Evolutionary conservation across 176 grass and related monocot genomes (phyloP).

Genomic region (Bonia amplexicaulis): DNA sequence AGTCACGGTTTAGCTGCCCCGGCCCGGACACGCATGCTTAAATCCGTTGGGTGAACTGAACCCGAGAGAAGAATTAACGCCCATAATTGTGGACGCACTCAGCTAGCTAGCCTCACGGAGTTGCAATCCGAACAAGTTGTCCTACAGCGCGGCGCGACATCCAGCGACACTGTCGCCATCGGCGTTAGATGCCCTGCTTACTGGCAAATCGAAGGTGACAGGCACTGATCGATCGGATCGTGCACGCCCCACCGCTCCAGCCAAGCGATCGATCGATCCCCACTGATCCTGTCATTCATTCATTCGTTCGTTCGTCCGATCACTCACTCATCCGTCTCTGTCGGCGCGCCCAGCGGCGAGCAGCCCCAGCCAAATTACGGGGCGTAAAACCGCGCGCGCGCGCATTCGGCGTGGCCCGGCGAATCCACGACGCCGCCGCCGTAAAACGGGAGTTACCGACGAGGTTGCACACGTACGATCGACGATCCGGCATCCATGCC

Average conservation of each 20-base stretch:
- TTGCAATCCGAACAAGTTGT: neutral
- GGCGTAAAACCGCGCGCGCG: constrained; percentile 12
- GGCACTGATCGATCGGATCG: neutral
- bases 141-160: neutral
- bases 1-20: neutral
- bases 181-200: constrained; percentile 25
- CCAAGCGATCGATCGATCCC: neutral
- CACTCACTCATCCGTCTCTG: too few species aligned
- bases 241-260: constrained; percentile 5
- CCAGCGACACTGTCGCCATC: constrained; percentile 23
- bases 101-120: neutral
- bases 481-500: neutral
- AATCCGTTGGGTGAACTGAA: neutral
- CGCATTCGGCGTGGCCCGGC: neutral
- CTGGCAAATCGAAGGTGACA: constrained; percentile 18
- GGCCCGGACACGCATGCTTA: neutral
- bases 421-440: neutral
- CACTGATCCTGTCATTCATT: neutral
- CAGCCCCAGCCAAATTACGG: neutral
- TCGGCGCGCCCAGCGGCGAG: neutral
- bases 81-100: neutral
- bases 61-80: neutral
- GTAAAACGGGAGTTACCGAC: neutral
- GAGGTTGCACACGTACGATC: neutral
- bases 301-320: neutral